Conservation (phyloP, 164 flowering plant genomes). For the Sedum album region DNA sequence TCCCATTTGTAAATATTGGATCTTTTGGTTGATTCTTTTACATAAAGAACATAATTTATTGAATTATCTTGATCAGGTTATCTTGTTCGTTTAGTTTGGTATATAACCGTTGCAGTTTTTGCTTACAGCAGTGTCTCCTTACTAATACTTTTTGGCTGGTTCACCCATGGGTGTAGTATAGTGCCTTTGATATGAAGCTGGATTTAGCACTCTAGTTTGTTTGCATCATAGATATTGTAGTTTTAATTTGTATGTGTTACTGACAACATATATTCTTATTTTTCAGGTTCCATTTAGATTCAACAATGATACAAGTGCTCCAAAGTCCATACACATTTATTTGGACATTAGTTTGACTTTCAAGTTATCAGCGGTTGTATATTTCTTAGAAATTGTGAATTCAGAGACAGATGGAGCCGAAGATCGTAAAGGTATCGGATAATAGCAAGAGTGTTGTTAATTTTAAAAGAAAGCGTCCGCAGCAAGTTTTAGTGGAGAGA, state of each 20-base stretch:
- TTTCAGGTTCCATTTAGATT: neutral
- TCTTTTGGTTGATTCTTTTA: neutral
- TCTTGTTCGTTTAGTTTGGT: too few relatives aligned
- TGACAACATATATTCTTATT: neutral
- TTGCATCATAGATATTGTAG: neutral
- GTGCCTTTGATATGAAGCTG: too few relatives aligned
- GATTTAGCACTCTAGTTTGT: too few relatives aligned
- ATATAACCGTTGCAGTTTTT: too few relatives aligned
- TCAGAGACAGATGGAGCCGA: slow-evolving; percentile 55
- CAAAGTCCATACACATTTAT: neutral
- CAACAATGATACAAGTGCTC: neutral
- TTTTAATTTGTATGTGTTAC: too few relatives aligned
- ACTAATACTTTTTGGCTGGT: too few relatives aligned
- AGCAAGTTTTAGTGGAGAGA: slow-evolving; percentile 20
- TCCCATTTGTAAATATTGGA: neutral
- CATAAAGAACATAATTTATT: too few relatives aligned
- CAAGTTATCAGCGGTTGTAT: neutral
- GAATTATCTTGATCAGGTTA: too few relatives aligned
- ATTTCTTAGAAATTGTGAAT: slow-evolving; percentile 30
- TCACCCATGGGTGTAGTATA: too few relatives aligned
- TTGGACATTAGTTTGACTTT: neutral
- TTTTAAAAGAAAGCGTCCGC: slow-evolving; percentile 54
- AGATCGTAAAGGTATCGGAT: slow-evolving; percentile 77
- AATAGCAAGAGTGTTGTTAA: slow-evolving; percentile 29
- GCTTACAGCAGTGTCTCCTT: too few relatives aligned